phyloP scores from a whole-genome alignment of 2,329 filamentous ascomycete species.

The Colletotrichum lini region DNA sequence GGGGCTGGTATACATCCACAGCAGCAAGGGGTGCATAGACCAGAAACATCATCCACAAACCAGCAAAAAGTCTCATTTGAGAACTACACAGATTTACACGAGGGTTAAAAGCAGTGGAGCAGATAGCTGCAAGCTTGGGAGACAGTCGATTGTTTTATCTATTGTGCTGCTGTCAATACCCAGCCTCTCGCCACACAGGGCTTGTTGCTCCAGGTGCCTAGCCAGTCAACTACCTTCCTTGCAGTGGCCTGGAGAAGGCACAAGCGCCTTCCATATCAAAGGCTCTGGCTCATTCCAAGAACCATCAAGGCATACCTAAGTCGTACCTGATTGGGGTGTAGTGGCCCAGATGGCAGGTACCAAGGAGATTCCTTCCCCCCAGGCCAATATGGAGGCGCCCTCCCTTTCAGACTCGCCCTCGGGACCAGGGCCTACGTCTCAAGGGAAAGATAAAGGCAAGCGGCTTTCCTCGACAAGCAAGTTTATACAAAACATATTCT shows the following conservation, averaged over 20 bases:
- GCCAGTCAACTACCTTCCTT: neutral
- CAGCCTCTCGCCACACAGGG: neutral
- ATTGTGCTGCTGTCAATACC: neutral
- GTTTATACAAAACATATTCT: constrained; percentile 40
- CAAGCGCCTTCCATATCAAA: neutral
- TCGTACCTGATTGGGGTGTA: neutral
- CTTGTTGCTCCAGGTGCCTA: neutral
- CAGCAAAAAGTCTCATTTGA: no score
- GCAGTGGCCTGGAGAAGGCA: neutral
- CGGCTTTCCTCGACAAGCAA: constrained; percentile 38
- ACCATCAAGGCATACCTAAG: neutral
- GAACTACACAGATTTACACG: no score
- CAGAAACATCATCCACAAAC: no score
- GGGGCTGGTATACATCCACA: no score
- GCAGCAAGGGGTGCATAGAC: no score
- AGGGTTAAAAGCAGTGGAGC: neutral
- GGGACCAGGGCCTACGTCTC: neutral
- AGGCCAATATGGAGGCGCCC: constrained; percentile 13
- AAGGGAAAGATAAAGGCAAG: constrained; percentile 19
- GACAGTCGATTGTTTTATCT: neutral
- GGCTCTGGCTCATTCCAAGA: no score
- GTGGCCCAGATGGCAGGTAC: constrained; percentile 19
- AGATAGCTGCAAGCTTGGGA: no score
- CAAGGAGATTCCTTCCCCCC: constrained; percentile 9
- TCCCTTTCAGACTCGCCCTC: neutral